Percentiles rank a stretch among this genome's conserved stretches.
Evolutionary conservation across 495 filamentous ascomycete species (phyloP).

Genomic region (Niebla homalea): DNA sequence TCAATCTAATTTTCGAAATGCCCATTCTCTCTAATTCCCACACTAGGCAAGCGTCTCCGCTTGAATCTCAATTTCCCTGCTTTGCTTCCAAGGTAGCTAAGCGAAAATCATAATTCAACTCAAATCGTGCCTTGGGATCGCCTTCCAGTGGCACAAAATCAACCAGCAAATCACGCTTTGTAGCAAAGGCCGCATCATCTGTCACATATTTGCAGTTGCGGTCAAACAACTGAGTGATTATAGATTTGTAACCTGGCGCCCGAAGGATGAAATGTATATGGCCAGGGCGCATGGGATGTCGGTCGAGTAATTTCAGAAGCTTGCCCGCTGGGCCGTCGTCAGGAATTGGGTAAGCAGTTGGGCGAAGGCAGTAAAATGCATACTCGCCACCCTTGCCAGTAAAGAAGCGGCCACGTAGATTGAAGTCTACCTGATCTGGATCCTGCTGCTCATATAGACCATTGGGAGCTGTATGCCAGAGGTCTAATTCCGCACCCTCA

Average conservation of each 20-base stretch:
- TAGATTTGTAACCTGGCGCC: slow-evolving; percentile 41
- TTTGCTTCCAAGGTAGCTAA: slow-evolving; percentile 15
- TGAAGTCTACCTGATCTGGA: slow-evolving; percentile 54
- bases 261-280: slow-evolving; percentile 70
- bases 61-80: no score
- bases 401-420: slow-evolving; percentile 57
- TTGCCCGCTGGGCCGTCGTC: slow-evolving; percentile 44
- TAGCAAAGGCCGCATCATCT: slow-evolving; percentile 63
- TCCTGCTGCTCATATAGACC: slow-evolving; percentile 76
- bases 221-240: slow-evolving; percentile 68
- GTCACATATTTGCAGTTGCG: slow-evolving; percentile 44
- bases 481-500: slow-evolving; percentile 49
- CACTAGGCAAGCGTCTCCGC: no score
- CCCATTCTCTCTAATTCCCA: no score
- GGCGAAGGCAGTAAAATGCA: slow-evolving; percentile 52
- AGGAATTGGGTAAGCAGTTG: slow-evolving; percentile 61
- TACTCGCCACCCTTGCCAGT: slow-evolving; percentile 54
- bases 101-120: slow-evolving; percentile 44
- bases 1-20: no score
- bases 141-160: slow-evolving; percentile 46
- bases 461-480: slow-evolving; percentile 67
- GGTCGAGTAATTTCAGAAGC: slow-evolving; percentile 43
- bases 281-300: slow-evolving; percentile 69
- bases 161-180: slow-evolving; percentile 61
- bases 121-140: slow-evolving; percentile 51